Evolutionary conservation across 768 basidiomycete species (phyloP), one percentile per base, ranked within the genome.

Genomic region (Naematelia aurantialba): DNA sequence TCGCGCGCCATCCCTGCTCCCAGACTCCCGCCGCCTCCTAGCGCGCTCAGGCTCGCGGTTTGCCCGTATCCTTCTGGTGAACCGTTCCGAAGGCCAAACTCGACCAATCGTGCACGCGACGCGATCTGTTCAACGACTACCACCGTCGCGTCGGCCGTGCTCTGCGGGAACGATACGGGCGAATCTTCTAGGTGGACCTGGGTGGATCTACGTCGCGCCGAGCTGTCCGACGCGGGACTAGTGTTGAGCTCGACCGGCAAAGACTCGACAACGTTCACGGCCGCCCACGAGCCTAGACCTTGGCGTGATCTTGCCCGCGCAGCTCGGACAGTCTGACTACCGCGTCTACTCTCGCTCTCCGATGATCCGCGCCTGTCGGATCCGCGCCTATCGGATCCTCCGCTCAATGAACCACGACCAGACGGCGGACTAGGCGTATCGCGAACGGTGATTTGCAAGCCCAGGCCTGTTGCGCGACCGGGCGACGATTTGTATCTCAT

Each of bases 401-500:
- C 45, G 22, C 34, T 29, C 46, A 54, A 27, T n/a, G 34, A 39
- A 8, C 8, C 34, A 39, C 17, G 34, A 8, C 17, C 34, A 39
- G 45, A n/a, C 22, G 27, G 13, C 17, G 26, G 27, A n/a, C 22
- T 25, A 25, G 48, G 11, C 5, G 47, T 27, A 34, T 59, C 34
- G 10, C 66, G 56, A 12, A 71, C 65, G n/a, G 45, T 49, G 45
- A 71, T 66, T 14, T 68, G 50, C 25, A 71, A 52, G 3, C 69
- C 69, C 3, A 71, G 48, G 14, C 65, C 69, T 2, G 55, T 59
- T 17, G 56, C 52, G 22, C 63, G 25, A 1, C 66, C 66, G 1
- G 69, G 69, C 4, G 66, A 62, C n/a, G 63, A 65, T 45, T 67
- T 67, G 55, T 72, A 72, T 21, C 70, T 58, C 21, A 65, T 39